Percentiles rank a stretch among this genome's conserved stretches.
Evolutionary conservation across 2,329 filamentous ascomycete species (phyloP).

Genomic region (Trichoderma aggressivum): DNA sequence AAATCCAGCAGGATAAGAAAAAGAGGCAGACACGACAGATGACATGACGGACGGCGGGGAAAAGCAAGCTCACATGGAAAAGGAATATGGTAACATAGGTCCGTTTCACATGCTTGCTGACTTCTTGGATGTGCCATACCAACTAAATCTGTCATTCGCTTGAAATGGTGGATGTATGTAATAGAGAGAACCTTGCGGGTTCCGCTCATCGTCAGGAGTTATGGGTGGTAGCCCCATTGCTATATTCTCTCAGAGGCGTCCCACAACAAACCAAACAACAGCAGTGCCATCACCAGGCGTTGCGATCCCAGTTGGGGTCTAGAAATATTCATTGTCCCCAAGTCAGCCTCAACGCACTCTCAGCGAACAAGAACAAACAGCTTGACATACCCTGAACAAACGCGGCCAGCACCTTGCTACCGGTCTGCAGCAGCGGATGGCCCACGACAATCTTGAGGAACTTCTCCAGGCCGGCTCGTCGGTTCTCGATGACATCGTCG

Average conservation of each 20-base stretch:
- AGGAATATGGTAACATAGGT: not conserved
- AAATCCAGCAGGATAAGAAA: not conserved
- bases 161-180: not conserved
- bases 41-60: not conserved
- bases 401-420: constrained; percentile 90
- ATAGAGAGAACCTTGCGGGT: not conserved
- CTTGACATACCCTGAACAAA: constrained; percentile 81
- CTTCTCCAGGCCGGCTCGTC: constrained; percentile 85
- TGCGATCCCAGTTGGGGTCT: constrained; percentile 89
- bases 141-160: not conserved
- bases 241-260: not conserved
- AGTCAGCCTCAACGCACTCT: not conserved
- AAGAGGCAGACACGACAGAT: not conserved
- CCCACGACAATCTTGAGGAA: constrained; percentile 98
- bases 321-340: not conserved
- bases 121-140: not conserved
- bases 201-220: not conserved
- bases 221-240: not conserved
- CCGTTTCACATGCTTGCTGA: not conserved
- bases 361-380: not conserved
- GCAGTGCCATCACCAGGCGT: constrained; percentile 66
- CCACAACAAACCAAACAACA: not conserved
- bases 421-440: constrained; percentile 93
- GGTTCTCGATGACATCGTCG: constrained; percentile 95
- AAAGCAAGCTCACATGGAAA: not conserved